Percentiles rank a stretch among this genome's conserved stretches.
phyloP scores from a whole-genome alignment of 257 asterid species.

The Haberlea rhodopensis region DNA sequence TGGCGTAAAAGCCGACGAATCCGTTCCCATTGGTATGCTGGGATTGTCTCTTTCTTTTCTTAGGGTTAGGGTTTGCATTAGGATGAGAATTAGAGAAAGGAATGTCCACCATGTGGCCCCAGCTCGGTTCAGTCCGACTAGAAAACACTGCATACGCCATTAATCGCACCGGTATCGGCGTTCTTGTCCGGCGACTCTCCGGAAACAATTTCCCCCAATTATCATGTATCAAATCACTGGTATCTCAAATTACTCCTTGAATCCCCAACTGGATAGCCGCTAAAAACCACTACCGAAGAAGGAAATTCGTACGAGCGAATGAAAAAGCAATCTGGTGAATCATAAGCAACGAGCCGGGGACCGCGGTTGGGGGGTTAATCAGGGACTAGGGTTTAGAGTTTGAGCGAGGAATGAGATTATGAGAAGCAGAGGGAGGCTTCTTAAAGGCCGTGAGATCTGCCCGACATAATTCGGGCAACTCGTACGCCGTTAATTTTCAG shows the following conservation, averaged over 20 bases:
- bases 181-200: constrained; percentile 45
- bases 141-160: constrained; percentile 93
- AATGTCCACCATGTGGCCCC: constrained; percentile 86
- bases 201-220: constrained; percentile 29
- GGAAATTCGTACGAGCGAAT: no score
- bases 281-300: no score
- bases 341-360: constrained; percentile 12
- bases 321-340: no score
- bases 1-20: constrained; percentile 25
- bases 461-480: constrained; percentile 69
- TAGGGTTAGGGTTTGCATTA: constrained; percentile 64
- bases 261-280: constrained; percentile 22
- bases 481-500: constrained; percentile 29
- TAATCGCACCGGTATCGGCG: constrained; percentile 43
- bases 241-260: constrained; percentile 6
- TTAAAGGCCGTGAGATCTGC: constrained; percentile 93
- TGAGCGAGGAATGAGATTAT: constrained; percentile 64
- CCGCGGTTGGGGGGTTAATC: constrained; percentile 20
- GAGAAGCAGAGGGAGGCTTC: constrained; percentile 52
- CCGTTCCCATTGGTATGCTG: constrained; percentile 56
- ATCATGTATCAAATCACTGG: constrained; percentile 45
- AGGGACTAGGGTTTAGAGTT: constrained; percentile 59
- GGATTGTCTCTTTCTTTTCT: constrained; percentile 64
- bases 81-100: constrained; percentile 56
- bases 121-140: constrained; percentile 78